A percentile compares a stretch with the other conserved stretches of the same genome.
phyloP scores from a whole-genome alignment of 345 rosid species.

The Linum lewisii region DNA sequence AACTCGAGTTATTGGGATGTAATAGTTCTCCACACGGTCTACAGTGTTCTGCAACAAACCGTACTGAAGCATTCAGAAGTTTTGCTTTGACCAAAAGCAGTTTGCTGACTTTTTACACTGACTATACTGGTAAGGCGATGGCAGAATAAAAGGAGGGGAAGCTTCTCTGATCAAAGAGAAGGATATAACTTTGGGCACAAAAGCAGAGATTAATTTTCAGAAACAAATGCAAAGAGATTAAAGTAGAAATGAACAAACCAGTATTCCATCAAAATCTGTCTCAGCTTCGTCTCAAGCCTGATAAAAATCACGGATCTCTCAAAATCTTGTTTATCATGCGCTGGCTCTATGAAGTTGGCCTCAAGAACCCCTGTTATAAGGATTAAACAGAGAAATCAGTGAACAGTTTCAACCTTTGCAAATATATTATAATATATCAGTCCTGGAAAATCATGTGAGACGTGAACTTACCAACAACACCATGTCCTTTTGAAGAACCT shows the following conservation, averaged over 20 bases:
- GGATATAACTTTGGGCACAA: no score
- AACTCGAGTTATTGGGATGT: no score
- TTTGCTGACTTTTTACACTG: no score
- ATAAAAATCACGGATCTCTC: conserved; percentile 79
- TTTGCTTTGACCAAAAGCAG: no score
- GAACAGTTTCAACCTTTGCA: conserved; percentile 9
- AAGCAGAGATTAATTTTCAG: not conserved
- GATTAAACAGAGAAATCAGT: conserved; percentile 6
- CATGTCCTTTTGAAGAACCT: conserved; percentile 44
- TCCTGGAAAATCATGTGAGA: conserved; percentile 5
- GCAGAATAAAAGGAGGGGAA: no score
- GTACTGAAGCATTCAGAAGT: no score
- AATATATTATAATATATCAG: not conserved
- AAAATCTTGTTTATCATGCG: conserved; percentile 94
- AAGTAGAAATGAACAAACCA: conserved; percentile 41
- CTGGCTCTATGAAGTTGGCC: conserved; percentile 93
- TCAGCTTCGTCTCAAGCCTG: conserved; percentile 66
- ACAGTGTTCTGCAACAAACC: no score
- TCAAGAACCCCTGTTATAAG: conserved; percentile 73
- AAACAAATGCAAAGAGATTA: not conserved
- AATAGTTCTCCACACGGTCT: no score
- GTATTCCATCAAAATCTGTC: conserved; percentile 50
- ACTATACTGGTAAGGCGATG: no score
- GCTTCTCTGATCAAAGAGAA: no score
- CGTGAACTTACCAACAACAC: conserved; percentile 60